Evolutionary conservation across 352 stramenopile species (phyloP).

Genomic region (Phytopythium chamaehyphon): DNA sequence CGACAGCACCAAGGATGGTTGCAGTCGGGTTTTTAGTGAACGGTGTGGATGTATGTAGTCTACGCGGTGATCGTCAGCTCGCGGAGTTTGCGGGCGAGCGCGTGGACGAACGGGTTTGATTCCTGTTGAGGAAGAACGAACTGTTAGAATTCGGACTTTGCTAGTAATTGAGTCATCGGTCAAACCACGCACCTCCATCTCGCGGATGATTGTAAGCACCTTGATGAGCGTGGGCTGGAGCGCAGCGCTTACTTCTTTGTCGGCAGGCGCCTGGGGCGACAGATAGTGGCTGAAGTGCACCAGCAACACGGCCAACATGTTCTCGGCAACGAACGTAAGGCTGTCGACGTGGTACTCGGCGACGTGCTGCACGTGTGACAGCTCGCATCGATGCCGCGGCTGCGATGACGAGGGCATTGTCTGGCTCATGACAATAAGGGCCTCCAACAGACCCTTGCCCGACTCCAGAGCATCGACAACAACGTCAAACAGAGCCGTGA

Average conservation of each 20-base stretch:
- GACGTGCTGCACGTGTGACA: conserved; percentile 35
- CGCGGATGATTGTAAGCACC: conserved; percentile 54
- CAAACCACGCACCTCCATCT: conserved; percentile 53
- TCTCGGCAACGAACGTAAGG: conserved; percentile 71
- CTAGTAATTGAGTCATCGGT: neutral
- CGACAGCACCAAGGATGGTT: too few species aligned
- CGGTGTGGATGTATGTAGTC: conserved; percentile 1
- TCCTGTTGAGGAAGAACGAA: conserved; percentile 20
- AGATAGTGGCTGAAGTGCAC: conserved; percentile 71
- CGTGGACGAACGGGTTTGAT: conserved; percentile 60
- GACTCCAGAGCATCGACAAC: conserved; percentile 41
- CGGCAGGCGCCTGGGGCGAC: conserved; percentile 23
- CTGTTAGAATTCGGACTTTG: conserved; percentile 6
- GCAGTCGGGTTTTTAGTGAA: too few species aligned
- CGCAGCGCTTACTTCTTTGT: conserved; percentile 7
- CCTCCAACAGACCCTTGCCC: conserved; percentile 36
- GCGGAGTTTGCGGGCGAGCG: conserved; percentile 58
- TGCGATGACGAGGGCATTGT: conserved; percentile 13
- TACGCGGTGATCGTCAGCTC: conserved; percentile 43
- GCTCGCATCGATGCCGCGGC: conserved; percentile 5
- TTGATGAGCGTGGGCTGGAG: conserved; percentile 63
- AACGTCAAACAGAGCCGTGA: conserved; percentile 51
- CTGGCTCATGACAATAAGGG: conserved; percentile 13
- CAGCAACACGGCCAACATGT: conserved; percentile 66
- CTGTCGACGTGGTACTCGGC: conserved; percentile 78